phyloP scores from a whole-genome alignment of 2,329 filamentous ascomycete species.

The Penicillium sp. region DNA sequence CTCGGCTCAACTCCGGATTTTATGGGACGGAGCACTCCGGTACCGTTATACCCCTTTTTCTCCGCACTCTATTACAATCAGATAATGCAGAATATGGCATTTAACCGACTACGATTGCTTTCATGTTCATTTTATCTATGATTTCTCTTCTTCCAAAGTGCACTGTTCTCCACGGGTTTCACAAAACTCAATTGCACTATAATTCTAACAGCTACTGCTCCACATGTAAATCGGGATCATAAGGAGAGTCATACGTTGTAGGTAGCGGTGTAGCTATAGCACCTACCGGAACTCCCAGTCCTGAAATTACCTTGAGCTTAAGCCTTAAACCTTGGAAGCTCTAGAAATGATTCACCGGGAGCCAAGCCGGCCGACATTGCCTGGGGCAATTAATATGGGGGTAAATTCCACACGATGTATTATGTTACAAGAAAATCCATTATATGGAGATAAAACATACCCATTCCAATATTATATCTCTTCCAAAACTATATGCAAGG shows the following conservation, averaged over 20 bases:
- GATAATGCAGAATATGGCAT: background rate
- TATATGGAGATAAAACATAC: too few relatives aligned
- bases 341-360: background rate
- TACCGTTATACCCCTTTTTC: constrained; percentile 5
- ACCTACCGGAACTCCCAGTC: background rate
- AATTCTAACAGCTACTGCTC: background rate
- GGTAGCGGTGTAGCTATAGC: background rate
- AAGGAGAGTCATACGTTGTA: background rate
- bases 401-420: background rate
- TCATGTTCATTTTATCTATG: background rate
- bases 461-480: background rate
- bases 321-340: background rate
- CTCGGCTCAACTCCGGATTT: constrained; percentile 22
- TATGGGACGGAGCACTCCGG: background rate
- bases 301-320: background rate
- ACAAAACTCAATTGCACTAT: background rate
- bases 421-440: background rate
- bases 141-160: background rate
- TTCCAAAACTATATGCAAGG: background rate
- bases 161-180: background rate
- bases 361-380: background rate
- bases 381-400: background rate
- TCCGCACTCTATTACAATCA: background rate
- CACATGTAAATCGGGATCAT: background rate
- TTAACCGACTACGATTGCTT: background rate